Evolutionary conservation across 768 basidiomycete species (phyloP), one percentile per base, ranked within the genome.

Genomic region (Ramaria sp.): DNA sequence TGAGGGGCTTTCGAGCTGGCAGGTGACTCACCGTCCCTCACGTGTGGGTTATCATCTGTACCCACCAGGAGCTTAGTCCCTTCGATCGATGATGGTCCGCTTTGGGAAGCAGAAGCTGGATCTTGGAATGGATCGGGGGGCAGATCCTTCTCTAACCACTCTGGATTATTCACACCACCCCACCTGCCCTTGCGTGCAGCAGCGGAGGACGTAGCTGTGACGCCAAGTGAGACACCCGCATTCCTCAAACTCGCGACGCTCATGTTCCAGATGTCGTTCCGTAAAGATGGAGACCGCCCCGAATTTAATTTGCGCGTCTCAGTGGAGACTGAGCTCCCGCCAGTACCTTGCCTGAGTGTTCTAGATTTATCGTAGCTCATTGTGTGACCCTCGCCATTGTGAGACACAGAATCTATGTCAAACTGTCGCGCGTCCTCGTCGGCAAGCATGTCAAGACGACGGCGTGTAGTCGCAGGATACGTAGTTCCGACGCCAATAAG

Each of bases 371-470:
- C 9, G 7, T 34, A 34, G 9, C 32, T 22, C 48, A 13, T 7
- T 12, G 20, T 30, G 16, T 20, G 13, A 10, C 15, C 30, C 16
- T 50, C 48, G 9, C 27, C 47, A 8, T 50, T 32, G n/a, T 50
- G 30, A 12, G 36, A 34, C n/a, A 28, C 48, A 16, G 20, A 13
- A 18, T 44, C 48, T 43, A 56, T 53, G 48, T 50, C 47, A 16
- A 59, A 50, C 18, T 60, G 61, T 5, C 56, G 55, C 7, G 56
- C 34, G 60, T 88, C 87, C 65, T 88, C 87, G 52, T 90, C 85
- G 3, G 79, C 84, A 32, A 88, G 75, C 77, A 89, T 88, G 63
- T 89, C 85, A 28, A 76, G 73, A 28, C 86, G 73, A 52, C 55
- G 55, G 16, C 59, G 45, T 60, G 22, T 61, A 59, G 49, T 63